Base-by-base conservation (phyloP, 768 basidiomycete species). In the Tricholoma saponaceum region DNA sequence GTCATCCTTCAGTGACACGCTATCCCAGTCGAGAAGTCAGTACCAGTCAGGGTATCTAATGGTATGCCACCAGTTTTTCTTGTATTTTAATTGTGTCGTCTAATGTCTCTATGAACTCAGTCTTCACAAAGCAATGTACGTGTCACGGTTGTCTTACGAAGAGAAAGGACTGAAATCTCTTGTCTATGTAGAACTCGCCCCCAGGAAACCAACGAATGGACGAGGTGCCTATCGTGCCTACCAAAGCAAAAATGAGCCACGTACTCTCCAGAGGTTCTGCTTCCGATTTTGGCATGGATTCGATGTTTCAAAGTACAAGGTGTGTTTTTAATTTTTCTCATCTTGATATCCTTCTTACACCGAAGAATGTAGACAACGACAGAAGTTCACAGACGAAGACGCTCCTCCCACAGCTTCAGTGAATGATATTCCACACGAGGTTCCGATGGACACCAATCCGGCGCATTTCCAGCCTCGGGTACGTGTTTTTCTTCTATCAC, bases 11-110 rank as follows among this genome's bases (percentile, higher is more conserved):
- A 77, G 79, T n/a, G 88, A 90, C 62, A 79, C 83, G 13, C 78
- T 91, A 52, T 80, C 85, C 8, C 87, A 89, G 69, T 84, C 87
- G 3, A 78, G 88, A 61, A 83, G 85, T 55, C 87, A 88, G 63
- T 92, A 92, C 68, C 90, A 91, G 64, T 79, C 87, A 33, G 90
- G 90, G 3, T 92, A 91, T 69, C 76, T 92, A 54, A 82, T 92
- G 85, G 90, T 90, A 50, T 57, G 84, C 63, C 37, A 49, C 46
- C 28, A 58, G 9, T 54, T 26, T 55, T 3, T 25, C 6, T 49
- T 16, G 28, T 25, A n/a, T 4, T 30, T 14, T 12, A 30, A 18
- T 10, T 23, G 1, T 30, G 0, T 46, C 13, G n/a, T 28, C 47
- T 50, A 2, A 50, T 50, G 16, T 18, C 30, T 6, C 18, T 7